Conservation (phyloP, 1,284 basidiomycete genomes). For the Afroboletus lepidellus region DNA sequence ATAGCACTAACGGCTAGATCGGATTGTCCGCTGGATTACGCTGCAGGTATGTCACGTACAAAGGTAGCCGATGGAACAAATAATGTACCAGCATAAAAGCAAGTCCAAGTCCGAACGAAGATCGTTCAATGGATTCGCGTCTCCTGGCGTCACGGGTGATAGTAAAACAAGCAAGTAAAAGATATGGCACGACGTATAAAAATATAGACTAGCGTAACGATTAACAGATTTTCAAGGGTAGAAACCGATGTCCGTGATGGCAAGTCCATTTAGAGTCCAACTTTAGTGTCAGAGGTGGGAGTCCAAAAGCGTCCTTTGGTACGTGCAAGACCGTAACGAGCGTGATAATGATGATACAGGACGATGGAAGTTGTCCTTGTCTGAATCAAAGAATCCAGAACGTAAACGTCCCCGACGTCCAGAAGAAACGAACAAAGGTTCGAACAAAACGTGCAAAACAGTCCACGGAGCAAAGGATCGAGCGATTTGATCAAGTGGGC, state of each 20-base stretch:
- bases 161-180: slow-evolving; percentile 9
- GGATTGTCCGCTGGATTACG: slow-evolving; percentile 16
- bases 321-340: slow-evolving; percentile 23
- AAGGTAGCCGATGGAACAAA: slow-evolving; percentile 1
- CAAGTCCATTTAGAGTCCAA: slow-evolving; percentile 28
- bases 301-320: slow-evolving; percentile 25
- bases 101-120: slow-evolving; percentile 19
- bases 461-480: slow-evolving; percentile 13
- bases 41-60: slow-evolving; percentile 2
- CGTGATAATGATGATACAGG: slow-evolving; percentile 9
- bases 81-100: slow-evolving; percentile 4
- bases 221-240: slow-evolving; percentile 24
- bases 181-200: slow-evolving; percentile 28
- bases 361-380: slow-evolving; percentile 9
- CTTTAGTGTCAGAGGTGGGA: slow-evolving; percentile 15
- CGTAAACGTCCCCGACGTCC: slow-evolving; percentile 11
- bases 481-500: background rate
- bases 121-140: background rate
- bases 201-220: slow-evolving; percentile 30
- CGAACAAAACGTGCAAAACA: slow-evolving; percentile 9
- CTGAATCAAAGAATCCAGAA: slow-evolving; percentile 8
- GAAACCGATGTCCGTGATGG: slow-evolving; percentile 15
- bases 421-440: background rate
- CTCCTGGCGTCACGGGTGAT: slow-evolving; percentile 6
- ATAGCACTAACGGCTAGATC: background rate